These are phyloP conservation scores for Tolypocladium tropicale DNA, from an alignment of 2,329 filamentous ascomycete species.

Conservation along the genomic window DNA sequence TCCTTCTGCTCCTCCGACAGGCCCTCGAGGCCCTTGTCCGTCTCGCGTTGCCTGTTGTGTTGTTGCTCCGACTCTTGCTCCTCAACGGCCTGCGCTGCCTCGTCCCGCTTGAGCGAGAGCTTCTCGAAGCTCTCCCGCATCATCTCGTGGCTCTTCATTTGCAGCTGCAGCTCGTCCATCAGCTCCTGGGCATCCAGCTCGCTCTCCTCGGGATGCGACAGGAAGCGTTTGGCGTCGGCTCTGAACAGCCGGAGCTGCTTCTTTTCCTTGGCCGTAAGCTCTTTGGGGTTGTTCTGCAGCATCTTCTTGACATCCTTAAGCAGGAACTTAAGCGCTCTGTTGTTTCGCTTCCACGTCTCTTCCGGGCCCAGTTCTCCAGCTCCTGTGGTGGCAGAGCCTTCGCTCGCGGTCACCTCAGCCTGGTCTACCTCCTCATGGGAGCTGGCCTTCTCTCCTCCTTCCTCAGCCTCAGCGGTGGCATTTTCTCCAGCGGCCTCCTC, in stretches of 20 bases:
- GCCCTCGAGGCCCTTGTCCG: constrained; percentile 24
- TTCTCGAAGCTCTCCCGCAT: constrained; percentile 20
- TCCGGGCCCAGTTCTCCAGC: constrained; percentile 10
- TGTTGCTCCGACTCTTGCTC: constrained; percentile 11
- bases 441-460: neutral
- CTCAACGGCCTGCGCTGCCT: constrained; percentile 4
- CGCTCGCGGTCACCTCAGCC: constrained; percentile 10
- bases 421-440: constrained; percentile 11
- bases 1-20: constrained; percentile 20
- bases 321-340: constrained; percentile 15
- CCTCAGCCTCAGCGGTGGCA: constrained; percentile 3
- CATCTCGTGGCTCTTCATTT: constrained; percentile 22
- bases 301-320: constrained; percentile 22
- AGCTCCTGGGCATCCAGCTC: constrained; percentile 18
- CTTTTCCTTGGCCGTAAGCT: constrained; percentile 61
- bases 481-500: constrained; percentile 3
- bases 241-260: constrained; percentile 65
- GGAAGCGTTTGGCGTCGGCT: constrained; percentile 50
- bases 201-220: constrained; percentile 29
- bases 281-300: constrained; percentile 30
- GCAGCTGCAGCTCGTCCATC: constrained; percentile 19
- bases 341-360: constrained; percentile 15
- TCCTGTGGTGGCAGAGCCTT: constrained; percentile 3
- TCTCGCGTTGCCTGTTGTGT: constrained; percentile 19
- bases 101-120: constrained; percentile 10